These are phyloP conservation scores for Plenodomus lindquistii DNA, from an alignment of 2,329 filamentous ascomycete species.

Conservation along the genomic window DNA sequence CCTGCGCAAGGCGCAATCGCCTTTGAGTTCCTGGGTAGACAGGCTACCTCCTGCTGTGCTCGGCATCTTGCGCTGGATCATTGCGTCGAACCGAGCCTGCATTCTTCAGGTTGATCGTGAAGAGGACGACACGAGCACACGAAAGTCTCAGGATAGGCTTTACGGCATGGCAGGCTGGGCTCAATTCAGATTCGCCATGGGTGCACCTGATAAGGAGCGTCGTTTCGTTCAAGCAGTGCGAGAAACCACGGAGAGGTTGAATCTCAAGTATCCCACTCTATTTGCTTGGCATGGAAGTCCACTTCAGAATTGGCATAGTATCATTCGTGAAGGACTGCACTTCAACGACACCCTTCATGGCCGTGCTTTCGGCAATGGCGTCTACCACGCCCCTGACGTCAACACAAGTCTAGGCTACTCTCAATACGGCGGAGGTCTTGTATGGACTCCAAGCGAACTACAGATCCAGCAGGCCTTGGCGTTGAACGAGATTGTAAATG, in stretches of 20 bases:
- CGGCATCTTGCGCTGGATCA: slow-evolving; percentile 79
- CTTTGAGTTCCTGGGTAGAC: slow-evolving; percentile 57
- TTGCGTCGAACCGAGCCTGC: slow-evolving; percentile 85
- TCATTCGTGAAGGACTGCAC: slow-evolving; percentile 80
- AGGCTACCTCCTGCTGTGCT: slow-evolving; percentile 67
- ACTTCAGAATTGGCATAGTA: slow-evolving; percentile 84
- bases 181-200: slow-evolving; percentile 87
- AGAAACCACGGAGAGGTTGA: slow-evolving; percentile 46
- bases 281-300: slow-evolving; percentile 87
- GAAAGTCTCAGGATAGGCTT: slow-evolving; percentile 57
- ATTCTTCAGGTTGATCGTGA: slow-evolving; percentile 72
- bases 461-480: slow-evolving; percentile 65
- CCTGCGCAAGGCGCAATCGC: slow-evolving; percentile 42
- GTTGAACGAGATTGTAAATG: slow-evolving; percentile 84
- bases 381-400: slow-evolving; percentile 73
- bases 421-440: slow-evolving; percentile 5
- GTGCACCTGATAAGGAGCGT: slow-evolving; percentile 85
- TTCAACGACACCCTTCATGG: slow-evolving; percentile 67
- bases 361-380: slow-evolving; percentile 74
- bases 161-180: slow-evolving; percentile 68
- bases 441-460: slow-evolving; percentile 71
- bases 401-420: slow-evolving; percentile 61
- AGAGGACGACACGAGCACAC: slow-evolving; percentile 15
- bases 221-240: slow-evolving; percentile 69
- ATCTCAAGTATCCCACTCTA: slow-evolving; percentile 65